phyloP scores from a whole-genome alignment of 2,329 filamentous ascomycete species.

The Aspergillus sp. region DNA sequence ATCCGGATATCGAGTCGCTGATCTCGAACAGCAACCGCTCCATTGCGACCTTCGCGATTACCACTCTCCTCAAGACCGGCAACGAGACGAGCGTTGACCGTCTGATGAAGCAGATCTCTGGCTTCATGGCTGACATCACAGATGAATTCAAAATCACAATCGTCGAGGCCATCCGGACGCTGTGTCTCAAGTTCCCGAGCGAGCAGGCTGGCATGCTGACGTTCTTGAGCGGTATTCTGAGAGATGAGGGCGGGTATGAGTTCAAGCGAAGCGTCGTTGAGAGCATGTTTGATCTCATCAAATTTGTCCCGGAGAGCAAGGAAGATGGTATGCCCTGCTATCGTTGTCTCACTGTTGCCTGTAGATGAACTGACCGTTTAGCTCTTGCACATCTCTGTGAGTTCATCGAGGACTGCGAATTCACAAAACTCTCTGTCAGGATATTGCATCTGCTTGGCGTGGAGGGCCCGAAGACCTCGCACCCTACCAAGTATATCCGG shows the following conservation, averaged over 20 bases:
- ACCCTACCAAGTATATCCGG: constrained; percentile 96
- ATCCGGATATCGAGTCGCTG: constrained; percentile 91
- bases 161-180: constrained; percentile 90
- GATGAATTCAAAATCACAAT: constrained; percentile 99
- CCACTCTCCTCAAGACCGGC: constrained; percentile 92
- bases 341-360: not conserved
- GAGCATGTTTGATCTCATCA: constrained; percentile 98
- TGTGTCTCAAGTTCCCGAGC: constrained; percentile 94
- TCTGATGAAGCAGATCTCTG: constrained; percentile 95
- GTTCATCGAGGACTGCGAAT: constrained; percentile 99
- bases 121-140: constrained; percentile 97
- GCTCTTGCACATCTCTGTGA: constrained; percentile 93
- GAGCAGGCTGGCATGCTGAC: constrained; percentile 97
- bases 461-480: constrained; percentile 88
- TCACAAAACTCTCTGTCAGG: constrained; percentile 92
- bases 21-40: constrained; percentile 96
- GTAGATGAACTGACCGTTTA: constrained; percentile 17
- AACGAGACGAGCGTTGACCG: constrained; percentile 96
- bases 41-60: constrained; percentile 97
- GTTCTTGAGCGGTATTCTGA: constrained; percentile 92
- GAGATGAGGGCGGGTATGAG: constrained; percentile 94
- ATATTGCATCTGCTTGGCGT: constrained; percentile 89
- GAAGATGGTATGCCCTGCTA: constrained; percentile 45
- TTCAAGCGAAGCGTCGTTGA: constrained; percentile 97
- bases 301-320: constrained; percentile 85